Percentiles rank a stretch among this genome's conserved stretches.
Conservation (phyloP, 2,329 filamentous ascomycete species). For the Sporothrix curviconia region DNA sequence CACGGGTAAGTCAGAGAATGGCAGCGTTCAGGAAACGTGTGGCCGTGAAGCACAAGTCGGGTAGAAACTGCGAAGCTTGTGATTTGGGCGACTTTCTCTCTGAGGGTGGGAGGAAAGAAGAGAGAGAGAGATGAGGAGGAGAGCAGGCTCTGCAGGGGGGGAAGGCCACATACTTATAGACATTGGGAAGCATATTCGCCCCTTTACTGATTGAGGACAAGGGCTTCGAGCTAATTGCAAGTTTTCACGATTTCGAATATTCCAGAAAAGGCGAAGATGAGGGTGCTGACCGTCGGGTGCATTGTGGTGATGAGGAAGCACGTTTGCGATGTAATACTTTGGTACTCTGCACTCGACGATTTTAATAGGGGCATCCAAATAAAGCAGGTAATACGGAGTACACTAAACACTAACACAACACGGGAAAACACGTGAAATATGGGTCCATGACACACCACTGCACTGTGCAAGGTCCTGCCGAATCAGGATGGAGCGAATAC, state of each 20-base stretch:
- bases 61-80: neutral
- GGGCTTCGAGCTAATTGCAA: too few relatives aligned
- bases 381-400: neutral
- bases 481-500: conserved; percentile 11
- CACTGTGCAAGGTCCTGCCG: neutral
- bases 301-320: too few relatives aligned
- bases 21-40: too few relatives aligned
- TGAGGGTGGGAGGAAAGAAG: neutral
- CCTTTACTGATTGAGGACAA: neutral
- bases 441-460: neutral
- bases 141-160: neutral
- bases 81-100: too few relatives aligned
- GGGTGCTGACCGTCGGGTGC: too few relatives aligned
- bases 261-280: too few relatives aligned
- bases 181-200: neutral
- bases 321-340: neutral
- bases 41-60: too few relatives aligned
- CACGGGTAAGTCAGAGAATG: too few relatives aligned
- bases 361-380: conserved; percentile 1
- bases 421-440: neutral
- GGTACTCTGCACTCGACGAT: neutral
- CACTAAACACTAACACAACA: neutral
- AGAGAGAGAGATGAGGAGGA: neutral
- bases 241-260: too few relatives aligned
- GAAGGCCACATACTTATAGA: neutral